These are phyloP conservation scores for Boechera stricta DNA, from an alignment of 345 rosid genomes.

Conservation along the genomic window DNA sequence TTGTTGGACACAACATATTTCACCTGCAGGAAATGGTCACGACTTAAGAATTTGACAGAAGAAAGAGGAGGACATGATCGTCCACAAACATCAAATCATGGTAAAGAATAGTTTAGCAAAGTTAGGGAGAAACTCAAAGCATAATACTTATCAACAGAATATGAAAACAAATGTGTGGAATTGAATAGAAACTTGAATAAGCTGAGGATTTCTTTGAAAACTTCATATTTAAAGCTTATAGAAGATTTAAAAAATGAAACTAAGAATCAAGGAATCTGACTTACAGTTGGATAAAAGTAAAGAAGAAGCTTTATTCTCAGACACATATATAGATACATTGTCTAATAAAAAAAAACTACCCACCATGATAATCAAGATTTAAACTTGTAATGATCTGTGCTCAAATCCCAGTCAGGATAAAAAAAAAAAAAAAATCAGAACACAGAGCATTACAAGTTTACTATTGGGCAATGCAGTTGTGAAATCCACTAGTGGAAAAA, in stretches of 20 bases:
- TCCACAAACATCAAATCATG: too few species aligned
- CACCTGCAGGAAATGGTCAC: constrained; percentile 42
- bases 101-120: neutral
- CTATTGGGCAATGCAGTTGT: constrained; percentile 23
- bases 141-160: neutral
- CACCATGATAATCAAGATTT: constrained; percentile 20
- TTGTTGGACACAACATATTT: constrained; percentile 3
- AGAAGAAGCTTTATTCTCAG: constrained; percentile 16
- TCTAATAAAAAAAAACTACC: neutral
- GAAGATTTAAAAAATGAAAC: neutral
- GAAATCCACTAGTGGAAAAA: neutral
- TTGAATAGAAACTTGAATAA: neutral
- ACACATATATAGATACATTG: constrained; percentile 15
- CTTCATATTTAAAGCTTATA: too few species aligned
- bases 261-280: constrained; percentile 28
- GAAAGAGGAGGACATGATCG: too few species aligned
- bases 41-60: neutral
- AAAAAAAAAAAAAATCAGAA: neutral
- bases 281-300: neutral
- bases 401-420: constrained; percentile 20
- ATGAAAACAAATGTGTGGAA: constrained; percentile 2
- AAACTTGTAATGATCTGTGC: neutral
- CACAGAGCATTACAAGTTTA: constrained; percentile 29
- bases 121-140: too few species aligned
- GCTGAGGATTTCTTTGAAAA: neutral